Evolutionary conservation across 176 grass and related monocot species (phyloP).

Genomic region (Rhipidocladum racemiflorum): DNA sequence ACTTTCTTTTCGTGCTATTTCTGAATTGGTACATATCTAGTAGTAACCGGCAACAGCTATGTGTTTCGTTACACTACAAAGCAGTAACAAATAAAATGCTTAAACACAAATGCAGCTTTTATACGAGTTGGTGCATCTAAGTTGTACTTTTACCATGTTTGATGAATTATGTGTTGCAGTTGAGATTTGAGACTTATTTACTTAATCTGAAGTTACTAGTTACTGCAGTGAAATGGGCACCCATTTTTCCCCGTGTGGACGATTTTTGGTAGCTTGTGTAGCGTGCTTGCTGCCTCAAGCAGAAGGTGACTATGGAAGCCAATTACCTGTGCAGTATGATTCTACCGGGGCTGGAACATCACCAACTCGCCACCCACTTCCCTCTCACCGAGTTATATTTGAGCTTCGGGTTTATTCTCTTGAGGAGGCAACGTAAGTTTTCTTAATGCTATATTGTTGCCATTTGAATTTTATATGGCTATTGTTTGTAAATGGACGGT

Average conservation of each 20-base stretch:
- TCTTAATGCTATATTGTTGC: conserved; percentile 10
- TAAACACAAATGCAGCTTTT: neutral
- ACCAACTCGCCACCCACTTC: conserved; percentile 87
- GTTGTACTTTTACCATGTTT: conserved; percentile 8
- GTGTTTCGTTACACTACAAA: neutral
- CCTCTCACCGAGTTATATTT: conserved; percentile 89
- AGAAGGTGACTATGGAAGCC: conserved; percentile 69
- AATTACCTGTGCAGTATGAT: conserved; percentile 69
- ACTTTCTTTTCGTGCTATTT: neutral
- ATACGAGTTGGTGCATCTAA: conserved; percentile 1
- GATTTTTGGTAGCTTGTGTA: conserved; percentile 95
- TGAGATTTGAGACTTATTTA: conserved; percentile 6
- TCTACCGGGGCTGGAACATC: conserved; percentile 70
- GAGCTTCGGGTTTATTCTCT: conserved; percentile 99
- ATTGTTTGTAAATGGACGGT: conserved; percentile 1
- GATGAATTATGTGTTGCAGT: neutral
- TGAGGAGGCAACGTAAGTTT: conserved; percentile 77
- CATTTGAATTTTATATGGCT: conserved; percentile 1
- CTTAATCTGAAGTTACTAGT: conserved; percentile 30
- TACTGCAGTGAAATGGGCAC: conserved; percentile 97
- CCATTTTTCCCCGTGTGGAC: conserved; percentile 96
- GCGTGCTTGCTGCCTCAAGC: conserved; percentile 88
- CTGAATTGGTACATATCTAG: conserved; percentile 6
- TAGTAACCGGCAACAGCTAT: neutral
- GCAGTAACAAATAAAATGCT: neutral